phyloP scores from a whole-genome alignment of 192 early-diverging fungal genomes.

The Podila epigama region DNA sequence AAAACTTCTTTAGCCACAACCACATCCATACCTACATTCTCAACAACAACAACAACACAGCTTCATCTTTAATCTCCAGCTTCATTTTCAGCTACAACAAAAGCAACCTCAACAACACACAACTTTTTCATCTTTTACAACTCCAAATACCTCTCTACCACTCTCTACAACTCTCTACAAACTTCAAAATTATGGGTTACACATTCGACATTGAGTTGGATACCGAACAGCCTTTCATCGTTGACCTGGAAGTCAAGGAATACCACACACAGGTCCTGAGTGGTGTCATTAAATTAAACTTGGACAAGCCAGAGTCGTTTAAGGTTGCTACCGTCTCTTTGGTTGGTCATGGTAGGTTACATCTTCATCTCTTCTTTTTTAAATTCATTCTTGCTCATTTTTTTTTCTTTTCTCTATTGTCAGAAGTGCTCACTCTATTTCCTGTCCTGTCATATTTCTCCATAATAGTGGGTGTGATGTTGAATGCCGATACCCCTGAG shows the following conservation, averaged over 20 bases:
- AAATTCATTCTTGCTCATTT: too few species aligned
- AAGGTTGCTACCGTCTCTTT: constrained; percentile 22
- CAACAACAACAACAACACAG: too few species aligned
- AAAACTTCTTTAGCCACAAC: too few species aligned
- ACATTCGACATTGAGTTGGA: constrained; percentile 35
- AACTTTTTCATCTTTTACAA: not conserved
- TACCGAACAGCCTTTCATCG: constrained; percentile 25
- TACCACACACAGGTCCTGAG: constrained; percentile 9
- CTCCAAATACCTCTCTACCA: not conserved
- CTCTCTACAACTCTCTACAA: not conserved
- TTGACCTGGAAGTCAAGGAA: constrained; percentile 8
- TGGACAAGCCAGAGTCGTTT: constrained; percentile 20
- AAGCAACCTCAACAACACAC: too few species aligned
- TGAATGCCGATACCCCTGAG: constrained; percentile 19
- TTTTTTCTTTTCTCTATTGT: too few species aligned
- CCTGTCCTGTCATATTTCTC: too few species aligned
- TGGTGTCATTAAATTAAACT: constrained; percentile 18
- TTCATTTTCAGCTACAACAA: too few species aligned
- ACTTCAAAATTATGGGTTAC: constrained; percentile 13
- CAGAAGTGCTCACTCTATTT: too few species aligned
- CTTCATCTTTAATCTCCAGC: too few species aligned
- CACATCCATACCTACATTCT: too few species aligned
- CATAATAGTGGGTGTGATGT: constrained; percentile 27
- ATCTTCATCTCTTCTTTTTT: not conserved
- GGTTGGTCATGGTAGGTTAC: constrained; percentile 22